A percentile compares a stretch with the other conserved stretches of the same genome.
Conservation (phyloP, 176 grass and related monocot species). For the Saccharum spontaneum region DNA sequence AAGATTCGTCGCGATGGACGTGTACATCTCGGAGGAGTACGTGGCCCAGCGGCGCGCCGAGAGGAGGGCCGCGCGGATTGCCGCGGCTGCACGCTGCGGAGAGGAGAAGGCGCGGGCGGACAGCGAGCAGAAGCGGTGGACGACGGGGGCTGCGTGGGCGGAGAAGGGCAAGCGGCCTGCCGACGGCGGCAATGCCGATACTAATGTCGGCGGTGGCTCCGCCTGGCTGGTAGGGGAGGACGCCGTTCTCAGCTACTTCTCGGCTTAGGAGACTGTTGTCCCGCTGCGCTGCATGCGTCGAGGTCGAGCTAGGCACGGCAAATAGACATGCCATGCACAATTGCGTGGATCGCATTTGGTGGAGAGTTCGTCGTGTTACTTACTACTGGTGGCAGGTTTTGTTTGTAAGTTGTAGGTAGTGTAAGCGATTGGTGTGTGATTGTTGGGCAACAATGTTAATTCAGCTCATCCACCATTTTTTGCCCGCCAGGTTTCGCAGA, state of each 20-base stretch:
- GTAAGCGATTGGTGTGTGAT: not conserved
- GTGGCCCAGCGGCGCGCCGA: constrained; percentile 55
- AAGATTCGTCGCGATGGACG: constrained; percentile 50
- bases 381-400: not conserved
- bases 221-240: constrained; percentile 9
- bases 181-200: not conserved
- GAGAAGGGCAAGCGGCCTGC: not conserved
- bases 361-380: not conserved
- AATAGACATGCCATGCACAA: not conserved
- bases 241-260: constrained; percentile 35
- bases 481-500: not conserved
- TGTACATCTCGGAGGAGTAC: constrained; percentile 89
- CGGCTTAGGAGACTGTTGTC: constrained; percentile 17
- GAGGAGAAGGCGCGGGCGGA: not conserved
- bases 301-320: not conserved
- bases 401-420: not conserved
- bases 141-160: not conserved
- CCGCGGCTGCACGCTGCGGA: not conserved
- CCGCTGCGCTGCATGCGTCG: not conserved
- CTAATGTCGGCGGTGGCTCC: not conserved
- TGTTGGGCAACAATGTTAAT: not conserved
- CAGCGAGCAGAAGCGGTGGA: constrained; percentile 28
- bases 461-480: not conserved
- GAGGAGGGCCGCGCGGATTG: constrained; percentile 35
- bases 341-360: not conserved